phyloP scores from a whole-genome alignment of 2,329 filamentous ascomycete genomes.

The Neonectria punicea region DNA sequence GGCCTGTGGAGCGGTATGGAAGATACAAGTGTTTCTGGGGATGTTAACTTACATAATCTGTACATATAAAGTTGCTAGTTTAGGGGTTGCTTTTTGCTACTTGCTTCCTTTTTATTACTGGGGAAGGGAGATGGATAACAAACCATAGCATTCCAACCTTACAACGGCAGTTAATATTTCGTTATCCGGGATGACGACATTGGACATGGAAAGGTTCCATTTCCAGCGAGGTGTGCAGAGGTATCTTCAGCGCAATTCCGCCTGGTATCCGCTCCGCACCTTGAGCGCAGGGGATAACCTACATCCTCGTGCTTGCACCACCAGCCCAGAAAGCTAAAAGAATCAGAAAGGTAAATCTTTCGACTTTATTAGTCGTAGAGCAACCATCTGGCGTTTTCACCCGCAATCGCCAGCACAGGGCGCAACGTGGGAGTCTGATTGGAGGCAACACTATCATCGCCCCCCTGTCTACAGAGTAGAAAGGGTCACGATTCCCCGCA shows the following conservation, averaged over 20 bases:
- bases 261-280: not conserved
- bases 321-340: no score
- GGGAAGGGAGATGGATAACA: not conserved
- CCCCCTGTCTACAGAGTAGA: no score
- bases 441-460: not conserved
- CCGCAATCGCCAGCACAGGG: not conserved
- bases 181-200: not conserved
- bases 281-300: no score
- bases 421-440: not conserved
- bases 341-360: no score
- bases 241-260: not conserved
- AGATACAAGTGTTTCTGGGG: no score
- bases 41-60: no score
- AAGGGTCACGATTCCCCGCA: not conserved
- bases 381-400: not conserved
- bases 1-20: no score
- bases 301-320: no score
- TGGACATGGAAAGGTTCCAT: not conserved
- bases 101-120: not conserved
- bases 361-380: not conserved
- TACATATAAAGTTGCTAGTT: no score
- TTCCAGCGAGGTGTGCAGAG: not conserved
- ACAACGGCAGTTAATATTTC: not conserved
- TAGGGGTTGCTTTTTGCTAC: not conserved
- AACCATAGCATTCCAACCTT: not conserved